phyloP scores from a whole-genome alignment of 352 stramenopile genomes.

The Labyrinthula sp. region DNA sequence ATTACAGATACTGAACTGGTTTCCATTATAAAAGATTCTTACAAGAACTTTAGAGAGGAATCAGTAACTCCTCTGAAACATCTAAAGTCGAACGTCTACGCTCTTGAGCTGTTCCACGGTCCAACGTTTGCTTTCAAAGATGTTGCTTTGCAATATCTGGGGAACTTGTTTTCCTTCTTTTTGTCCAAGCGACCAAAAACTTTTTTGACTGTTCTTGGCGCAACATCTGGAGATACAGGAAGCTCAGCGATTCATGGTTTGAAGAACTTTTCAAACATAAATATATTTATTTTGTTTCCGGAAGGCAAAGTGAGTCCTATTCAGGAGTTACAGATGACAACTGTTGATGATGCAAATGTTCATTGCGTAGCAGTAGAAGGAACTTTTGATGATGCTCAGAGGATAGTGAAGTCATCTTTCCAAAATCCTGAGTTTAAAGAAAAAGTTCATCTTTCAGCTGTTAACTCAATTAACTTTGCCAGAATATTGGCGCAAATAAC shows the following conservation, averaged over 20 bases:
- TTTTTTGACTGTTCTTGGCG: constrained; percentile 80
- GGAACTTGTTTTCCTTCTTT: constrained; percentile 98
- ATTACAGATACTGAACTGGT: constrained; percentile 64
- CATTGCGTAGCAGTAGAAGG: constrained; percentile 78
- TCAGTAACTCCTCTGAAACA: constrained; percentile 79
- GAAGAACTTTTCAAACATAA: constrained; percentile 68
- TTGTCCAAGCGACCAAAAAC: constrained; percentile 55
- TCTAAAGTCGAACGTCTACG: constrained; percentile 53
- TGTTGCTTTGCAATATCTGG: constrained; percentile 93
- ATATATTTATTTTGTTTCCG: constrained; percentile 94
- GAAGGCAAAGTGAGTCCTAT: constrained; percentile 80
- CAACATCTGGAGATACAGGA: constrained; percentile 89
- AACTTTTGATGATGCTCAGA: constrained; percentile 97
- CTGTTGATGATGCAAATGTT: constrained; percentile 86
- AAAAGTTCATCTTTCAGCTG: constrained; percentile 66
- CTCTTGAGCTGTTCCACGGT: constrained; percentile 95
- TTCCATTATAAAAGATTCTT: constrained; percentile 71
- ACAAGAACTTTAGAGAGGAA: constrained; percentile 68
- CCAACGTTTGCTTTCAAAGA: constrained; percentile 99
- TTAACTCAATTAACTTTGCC: constrained; percentile 99
- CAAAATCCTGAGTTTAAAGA: constrained; percentile 71
- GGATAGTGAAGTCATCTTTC: constrained; percentile 95
- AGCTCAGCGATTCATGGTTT: constrained; percentile 92
- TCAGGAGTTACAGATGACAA: constrained; percentile 97
- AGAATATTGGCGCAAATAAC: constrained; percentile 92